phyloP scores from a whole-genome alignment of 1,284 basidiomycete genomes.

The Apiotrichum montevideense region DNA sequence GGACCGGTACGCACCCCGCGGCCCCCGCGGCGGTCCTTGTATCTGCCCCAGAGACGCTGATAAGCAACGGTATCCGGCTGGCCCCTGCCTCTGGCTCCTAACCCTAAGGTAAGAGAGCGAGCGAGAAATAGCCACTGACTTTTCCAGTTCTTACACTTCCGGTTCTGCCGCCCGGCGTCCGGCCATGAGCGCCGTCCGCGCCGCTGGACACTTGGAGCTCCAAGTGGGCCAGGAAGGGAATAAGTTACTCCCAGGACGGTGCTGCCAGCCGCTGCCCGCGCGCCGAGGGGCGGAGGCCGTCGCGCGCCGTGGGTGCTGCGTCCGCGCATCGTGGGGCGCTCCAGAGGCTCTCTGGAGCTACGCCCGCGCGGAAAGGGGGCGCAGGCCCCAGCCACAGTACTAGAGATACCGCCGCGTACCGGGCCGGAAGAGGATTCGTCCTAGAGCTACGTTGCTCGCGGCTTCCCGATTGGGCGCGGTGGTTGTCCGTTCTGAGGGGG shows the following conservation, averaged over 20 bases:
- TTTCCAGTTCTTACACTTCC: conserved; percentile 10
- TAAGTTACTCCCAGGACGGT: conserved; percentile 4
- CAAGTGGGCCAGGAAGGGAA: conserved; percentile 7
- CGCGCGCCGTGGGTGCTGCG: not conserved
- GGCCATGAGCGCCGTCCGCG: conserved; percentile 13
- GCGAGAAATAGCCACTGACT: not conserved
- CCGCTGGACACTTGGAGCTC: conserved; percentile 5
- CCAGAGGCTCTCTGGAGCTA: not conserved
- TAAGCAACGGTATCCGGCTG: no score
- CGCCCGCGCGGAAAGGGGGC: no score
- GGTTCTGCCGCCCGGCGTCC: conserved; percentile 5
- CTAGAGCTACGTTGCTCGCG: conserved; percentile 4
- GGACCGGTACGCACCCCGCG: no score
- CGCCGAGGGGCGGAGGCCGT: conserved; percentile 1
- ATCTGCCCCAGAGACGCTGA: no score
- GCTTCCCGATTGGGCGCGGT: not conserved
- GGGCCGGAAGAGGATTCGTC: not conserved
- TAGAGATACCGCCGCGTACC: no score
- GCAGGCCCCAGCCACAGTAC: no score
- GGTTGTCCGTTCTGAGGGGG: no score
- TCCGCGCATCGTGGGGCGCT: not conserved
- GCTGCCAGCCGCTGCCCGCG: conserved; percentile 3
- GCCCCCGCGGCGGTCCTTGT: no score
- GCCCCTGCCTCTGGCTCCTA: conserved; percentile 2
- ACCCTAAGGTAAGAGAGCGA: conserved; percentile 11